Conservation (phyloP, 352 stramenopile genomes). For the Phytophthora colocasiae region DNA sequence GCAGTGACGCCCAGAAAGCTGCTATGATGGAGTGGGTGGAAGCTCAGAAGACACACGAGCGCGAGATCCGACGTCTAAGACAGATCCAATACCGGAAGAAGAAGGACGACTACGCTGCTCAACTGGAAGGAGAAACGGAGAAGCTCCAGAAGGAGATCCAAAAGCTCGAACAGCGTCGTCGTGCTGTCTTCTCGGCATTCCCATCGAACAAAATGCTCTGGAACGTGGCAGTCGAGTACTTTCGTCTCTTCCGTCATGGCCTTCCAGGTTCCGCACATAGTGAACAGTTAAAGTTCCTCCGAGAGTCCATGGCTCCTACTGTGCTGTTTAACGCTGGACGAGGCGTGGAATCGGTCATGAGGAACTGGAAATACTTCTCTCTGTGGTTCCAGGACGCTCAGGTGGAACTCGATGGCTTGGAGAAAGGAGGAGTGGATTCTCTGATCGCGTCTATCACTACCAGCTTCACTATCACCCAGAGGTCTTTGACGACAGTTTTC, state of each 20-base stretch:
- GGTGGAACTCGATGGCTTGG: conserved; percentile 12
- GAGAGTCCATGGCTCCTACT: conserved; percentile 4
- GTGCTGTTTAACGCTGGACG: conserved; percentile 17
- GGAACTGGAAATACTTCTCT: conserved; percentile 20
- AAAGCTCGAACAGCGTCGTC: conserved; percentile 17
- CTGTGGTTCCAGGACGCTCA: conserved; percentile 17
- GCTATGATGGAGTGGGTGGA: conserved; percentile 16
- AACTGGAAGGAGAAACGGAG: not conserved
- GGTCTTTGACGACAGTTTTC: conserved; percentile 10
- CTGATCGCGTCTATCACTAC: conserved; percentile 4
- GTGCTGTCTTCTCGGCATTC: conserved; percentile 2
- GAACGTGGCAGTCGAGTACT: conserved; percentile 35
- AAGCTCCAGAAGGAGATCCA: conserved; percentile 17
- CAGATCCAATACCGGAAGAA: conserved; percentile 36
- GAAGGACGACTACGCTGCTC: conserved; percentile 14
- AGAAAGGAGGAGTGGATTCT: not conserved
- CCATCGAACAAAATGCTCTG: conserved; percentile 21
- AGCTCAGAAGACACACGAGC: conserved; percentile 1
- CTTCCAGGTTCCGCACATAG: not conserved
- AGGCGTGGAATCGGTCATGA: conserved; percentile 14
- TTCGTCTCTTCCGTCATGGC: conserved; percentile 29
- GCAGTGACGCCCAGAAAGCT: conserved; percentile 2
- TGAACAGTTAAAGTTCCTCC: conserved; percentile 22
- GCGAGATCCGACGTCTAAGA: conserved; percentile 21
- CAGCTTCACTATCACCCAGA: conserved; percentile 15